Percentiles rank a stretch among this genome's conserved stretches.
These are phyloP conservation scores for Brassica carinata DNA, from an alignment of 345 rosid species.

Conservation along the genomic window DNA sequence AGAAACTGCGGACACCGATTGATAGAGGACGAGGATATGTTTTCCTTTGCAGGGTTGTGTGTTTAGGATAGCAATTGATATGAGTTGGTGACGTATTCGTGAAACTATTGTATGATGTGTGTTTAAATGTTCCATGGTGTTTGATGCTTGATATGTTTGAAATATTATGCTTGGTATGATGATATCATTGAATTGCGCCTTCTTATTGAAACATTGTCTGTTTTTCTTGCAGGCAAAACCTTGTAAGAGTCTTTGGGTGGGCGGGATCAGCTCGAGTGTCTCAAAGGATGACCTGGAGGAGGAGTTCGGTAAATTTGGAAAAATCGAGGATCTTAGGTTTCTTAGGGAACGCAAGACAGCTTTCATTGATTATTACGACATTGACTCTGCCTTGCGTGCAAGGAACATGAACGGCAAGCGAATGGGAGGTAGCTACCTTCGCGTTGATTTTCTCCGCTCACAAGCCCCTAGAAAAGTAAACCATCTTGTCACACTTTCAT, in stretches of 20 bases:
- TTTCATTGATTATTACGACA: constrained; percentile 60
- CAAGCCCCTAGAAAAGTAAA: constrained; percentile 73
- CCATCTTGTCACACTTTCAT: constrained; percentile 25
- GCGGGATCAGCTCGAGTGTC: constrained; percentile 73
- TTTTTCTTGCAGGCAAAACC: constrained; percentile 71
- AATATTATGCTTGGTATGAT: not conserved
- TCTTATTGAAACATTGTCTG: not conserved
- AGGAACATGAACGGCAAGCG: constrained; percentile 82
- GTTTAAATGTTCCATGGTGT: not conserved
- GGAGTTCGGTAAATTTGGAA: constrained; percentile 79
- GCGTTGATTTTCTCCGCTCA: constrained; percentile 89
- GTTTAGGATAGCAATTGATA: constrained; percentile 3
- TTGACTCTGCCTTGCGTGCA: constrained; percentile 85
- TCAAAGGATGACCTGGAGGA: constrained; percentile 72
- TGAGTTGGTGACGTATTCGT: constrained; percentile 6
- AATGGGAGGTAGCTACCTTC: constrained; percentile 78
- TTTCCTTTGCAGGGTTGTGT: constrained; percentile 4
- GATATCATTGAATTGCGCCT: not conserved
- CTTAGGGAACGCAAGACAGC: constrained; percentile 81
- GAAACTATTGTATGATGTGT: not conserved
- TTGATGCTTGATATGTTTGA: not conserved
- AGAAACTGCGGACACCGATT: too few relatives aligned
- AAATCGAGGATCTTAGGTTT: constrained; percentile 81
- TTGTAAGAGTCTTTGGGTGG: constrained; percentile 81
- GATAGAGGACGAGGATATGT: constrained; percentile 1